A percentile compares a stretch with the other conserved stretches of the same genome.
Evolutionary conservation across 2,329 filamentous ascomycete species (phyloP).

Genomic region (Fusarium fracticaudum): DNA sequence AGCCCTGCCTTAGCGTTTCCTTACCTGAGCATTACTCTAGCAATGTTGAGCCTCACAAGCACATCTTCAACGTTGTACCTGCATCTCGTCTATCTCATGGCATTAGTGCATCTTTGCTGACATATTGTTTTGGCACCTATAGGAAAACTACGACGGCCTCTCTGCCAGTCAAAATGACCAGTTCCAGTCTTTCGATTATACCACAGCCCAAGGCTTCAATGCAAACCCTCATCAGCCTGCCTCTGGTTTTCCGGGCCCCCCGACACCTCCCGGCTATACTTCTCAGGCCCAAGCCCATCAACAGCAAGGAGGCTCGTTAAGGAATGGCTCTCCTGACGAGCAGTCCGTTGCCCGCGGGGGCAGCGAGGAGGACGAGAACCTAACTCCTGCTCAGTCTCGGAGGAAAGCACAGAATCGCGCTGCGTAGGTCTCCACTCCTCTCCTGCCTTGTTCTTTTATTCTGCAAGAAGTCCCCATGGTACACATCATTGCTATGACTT

Average conservation of each 20-base stretch:
- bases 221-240: constrained; percentile 46
- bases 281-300: constrained; percentile 39
- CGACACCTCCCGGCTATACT: constrained; percentile 60
- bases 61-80: constrained; percentile 20
- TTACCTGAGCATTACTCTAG: constrained; percentile 51
- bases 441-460: neutral
- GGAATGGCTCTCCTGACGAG: constrained; percentile 46
- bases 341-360: constrained; percentile 47
- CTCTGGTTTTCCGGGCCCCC: constrained; percentile 56
- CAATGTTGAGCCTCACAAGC: constrained; percentile 29
- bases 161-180: constrained; percentile 54
- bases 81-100: constrained; percentile 21
- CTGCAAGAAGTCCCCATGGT: neutral
- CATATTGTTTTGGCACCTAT: constrained; percentile 3
- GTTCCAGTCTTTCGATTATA: constrained; percentile 59
- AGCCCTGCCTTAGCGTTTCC: constrained; percentile 44
- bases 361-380: constrained; percentile 65
- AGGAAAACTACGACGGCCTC: constrained; percentile 62
- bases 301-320: constrained; percentile 37
- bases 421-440: constrained; percentile 59
- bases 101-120: constrained; percentile 22
- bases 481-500: neutral
- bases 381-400: constrained; percentile 67
- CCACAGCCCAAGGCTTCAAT: constrained; percentile 49
- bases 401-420: constrained; percentile 70